phyloP scores from a whole-genome alignment of 176 grass and related monocot species.

The Areca catechu region DNA sequence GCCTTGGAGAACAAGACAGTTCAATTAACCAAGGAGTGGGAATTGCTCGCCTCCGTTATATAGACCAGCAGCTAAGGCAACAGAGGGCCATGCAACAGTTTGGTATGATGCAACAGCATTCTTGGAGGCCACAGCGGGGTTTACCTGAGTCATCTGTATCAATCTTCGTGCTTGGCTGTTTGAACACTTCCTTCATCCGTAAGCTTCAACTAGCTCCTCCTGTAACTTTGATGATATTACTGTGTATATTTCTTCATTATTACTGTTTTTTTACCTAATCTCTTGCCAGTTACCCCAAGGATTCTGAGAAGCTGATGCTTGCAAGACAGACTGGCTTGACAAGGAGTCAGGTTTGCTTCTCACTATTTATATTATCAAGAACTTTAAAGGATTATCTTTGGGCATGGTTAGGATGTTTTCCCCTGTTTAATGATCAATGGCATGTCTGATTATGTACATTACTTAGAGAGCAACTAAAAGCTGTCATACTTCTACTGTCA shows the following conservation, averaged over 20 bases:
- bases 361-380: not conserved
- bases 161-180: slow-evolving; percentile 91
- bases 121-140: slow-evolving; percentile 79
- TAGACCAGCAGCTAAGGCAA: slow-evolving; percentile 87
- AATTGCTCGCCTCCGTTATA: slow-evolving; percentile 68
- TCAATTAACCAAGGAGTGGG: slow-evolving; percentile 29
- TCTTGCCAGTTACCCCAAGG: slow-evolving; percentile 68
- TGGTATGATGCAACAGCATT: slow-evolving; percentile 91
- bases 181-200: slow-evolving; percentile 96
- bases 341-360: slow-evolving; percentile 53
- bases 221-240: too few species aligned
- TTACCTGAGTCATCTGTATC: slow-evolving; percentile 87
- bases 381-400: not conserved
- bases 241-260: not conserved
- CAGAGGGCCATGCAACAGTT: slow-evolving; percentile 91
- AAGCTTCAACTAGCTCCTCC: not conserved
- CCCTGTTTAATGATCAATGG: not conserved
- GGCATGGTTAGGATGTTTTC: not conserved
- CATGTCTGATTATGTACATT: too few species aligned
- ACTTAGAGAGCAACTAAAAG: too few species aligned
- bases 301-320: slow-evolving; percentile 86
- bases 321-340: slow-evolving; percentile 81
- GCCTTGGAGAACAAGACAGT: slow-evolving; percentile 56
- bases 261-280: not conserved
- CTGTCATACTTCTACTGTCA: too few species aligned